Evolutionary conservation across 2,329 filamentous ascomycete genomes (phyloP).

Genomic region (Onygenales sp.): DNA sequence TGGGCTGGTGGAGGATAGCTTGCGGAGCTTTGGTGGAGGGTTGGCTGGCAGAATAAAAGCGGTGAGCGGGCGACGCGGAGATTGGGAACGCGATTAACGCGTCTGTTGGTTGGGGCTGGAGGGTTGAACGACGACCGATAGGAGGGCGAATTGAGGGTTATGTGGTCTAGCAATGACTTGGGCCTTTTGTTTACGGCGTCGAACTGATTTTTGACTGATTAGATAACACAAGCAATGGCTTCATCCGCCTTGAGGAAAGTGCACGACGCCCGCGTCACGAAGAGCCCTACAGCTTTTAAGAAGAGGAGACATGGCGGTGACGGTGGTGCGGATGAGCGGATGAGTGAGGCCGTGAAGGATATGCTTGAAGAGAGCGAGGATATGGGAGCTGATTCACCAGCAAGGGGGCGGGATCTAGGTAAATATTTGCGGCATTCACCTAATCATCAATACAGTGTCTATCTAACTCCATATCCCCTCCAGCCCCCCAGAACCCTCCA

Average conservation of each 20-base stretch:
- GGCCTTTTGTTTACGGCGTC: no score
- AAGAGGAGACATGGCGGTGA: no score
- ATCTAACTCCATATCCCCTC: neutral
- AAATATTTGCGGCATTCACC: neutral
- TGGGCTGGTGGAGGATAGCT: neutral
- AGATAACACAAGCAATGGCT: no score
- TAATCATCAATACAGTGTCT: neutral
- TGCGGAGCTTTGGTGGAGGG: neutral
- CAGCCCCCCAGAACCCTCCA: neutral
- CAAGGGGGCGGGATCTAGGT: no score
- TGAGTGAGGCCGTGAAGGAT: no score
- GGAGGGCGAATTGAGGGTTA: neutral
- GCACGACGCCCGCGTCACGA: no score
- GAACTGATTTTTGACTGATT: no score
- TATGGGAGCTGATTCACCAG: no score
- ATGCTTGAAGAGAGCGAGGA: no score
- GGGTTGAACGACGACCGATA: neutral
- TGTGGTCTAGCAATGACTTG: neutral
- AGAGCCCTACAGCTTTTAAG: no score
- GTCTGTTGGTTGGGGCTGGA: neutral
- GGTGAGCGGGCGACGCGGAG: neutral
- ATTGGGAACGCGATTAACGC: neutral
- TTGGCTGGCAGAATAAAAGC: constrained; percentile 1
- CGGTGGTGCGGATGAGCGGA: no score
- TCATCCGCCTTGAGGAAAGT: no score